Conservation (phyloP, 208 protist genomes). For the Trypanosomatidae sp. region DNA sequence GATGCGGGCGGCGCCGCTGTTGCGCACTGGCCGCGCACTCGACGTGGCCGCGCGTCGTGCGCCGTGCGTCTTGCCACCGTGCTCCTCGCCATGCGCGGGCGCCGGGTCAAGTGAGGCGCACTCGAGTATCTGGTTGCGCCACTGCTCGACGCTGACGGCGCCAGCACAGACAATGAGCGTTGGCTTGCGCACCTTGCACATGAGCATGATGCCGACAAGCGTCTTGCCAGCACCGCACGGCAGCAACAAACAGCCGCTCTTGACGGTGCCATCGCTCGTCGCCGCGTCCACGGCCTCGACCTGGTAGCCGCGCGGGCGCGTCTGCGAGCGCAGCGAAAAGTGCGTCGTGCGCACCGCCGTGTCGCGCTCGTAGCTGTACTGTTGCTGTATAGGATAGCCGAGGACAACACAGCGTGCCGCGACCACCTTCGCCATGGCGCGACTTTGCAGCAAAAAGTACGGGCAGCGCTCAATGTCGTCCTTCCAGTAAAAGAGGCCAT, state of each 20-base stretch:
- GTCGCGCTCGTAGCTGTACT: slow-evolving; percentile 77
- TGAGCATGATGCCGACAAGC: slow-evolving; percentile 96
- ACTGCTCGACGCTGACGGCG: slow-evolving; percentile 95
- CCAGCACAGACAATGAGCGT: slow-evolving; percentile 93
- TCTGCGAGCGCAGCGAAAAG: slow-evolving; percentile 54
- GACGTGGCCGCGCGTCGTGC: background rate
- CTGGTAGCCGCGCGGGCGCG: slow-evolving; percentile 68
- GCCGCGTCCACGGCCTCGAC: slow-evolving; percentile 69
- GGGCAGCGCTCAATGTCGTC: slow-evolving; percentile 8
- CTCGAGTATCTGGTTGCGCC: slow-evolving; percentile 90
- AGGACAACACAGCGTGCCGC: slow-evolving; percentile 58
- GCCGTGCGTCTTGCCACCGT: background rate
- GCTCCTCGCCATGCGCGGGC: background rate
- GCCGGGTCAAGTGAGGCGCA: slow-evolving; percentile 67
- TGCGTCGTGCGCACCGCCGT: slow-evolving; percentile 32
- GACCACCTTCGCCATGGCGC: slow-evolving; percentile 43
- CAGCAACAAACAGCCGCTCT: slow-evolving; percentile 97
- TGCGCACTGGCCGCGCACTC: background rate
- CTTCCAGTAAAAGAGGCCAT: slow-evolving; percentile 5
- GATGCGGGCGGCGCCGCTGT: slow-evolving; percentile 52
- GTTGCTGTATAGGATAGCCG: slow-evolving; percentile 68
- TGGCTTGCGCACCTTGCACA: slow-evolving; percentile 92
- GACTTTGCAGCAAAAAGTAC: slow-evolving; percentile 36
- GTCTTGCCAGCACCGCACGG: slow-evolving; percentile 99
- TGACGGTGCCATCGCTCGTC: slow-evolving; percentile 29